A percentile compares a stretch with the other conserved stretches of the same genome.
Conservation (phyloP, 768 basidiomycete species). For the Boletus huronensis region DNA sequence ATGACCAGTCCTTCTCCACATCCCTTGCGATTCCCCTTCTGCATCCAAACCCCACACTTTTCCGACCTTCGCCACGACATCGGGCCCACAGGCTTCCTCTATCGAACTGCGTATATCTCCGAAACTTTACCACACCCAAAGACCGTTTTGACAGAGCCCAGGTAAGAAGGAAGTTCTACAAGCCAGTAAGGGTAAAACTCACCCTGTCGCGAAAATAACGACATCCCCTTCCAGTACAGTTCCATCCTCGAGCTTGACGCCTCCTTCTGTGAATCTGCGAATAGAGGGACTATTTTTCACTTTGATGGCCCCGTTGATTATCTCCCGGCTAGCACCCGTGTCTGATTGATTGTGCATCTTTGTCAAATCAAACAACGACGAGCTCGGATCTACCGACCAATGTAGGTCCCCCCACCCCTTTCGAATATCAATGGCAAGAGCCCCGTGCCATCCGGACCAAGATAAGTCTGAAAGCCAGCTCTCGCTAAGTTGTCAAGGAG, state of each 20-base stretch:
- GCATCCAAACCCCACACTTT: slow-evolving; percentile 63
- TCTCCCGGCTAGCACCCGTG: slow-evolving; percentile 41
- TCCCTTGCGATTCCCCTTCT: slow-evolving; percentile 58
- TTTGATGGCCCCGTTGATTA: slow-evolving; percentile 50
- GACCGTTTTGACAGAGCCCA: neutral
- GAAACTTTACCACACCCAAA: slow-evolving; percentile 32
- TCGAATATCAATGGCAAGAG: slow-evolving; percentile 29
- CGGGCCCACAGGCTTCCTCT: slow-evolving; percentile 43
- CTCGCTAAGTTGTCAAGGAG: slow-evolving; percentile 37
- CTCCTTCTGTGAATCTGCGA: slow-evolving; percentile 25
- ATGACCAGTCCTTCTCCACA: slow-evolving; percentile 32
- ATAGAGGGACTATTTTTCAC: slow-evolving; percentile 39
- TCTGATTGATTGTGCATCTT: slow-evolving; percentile 15
- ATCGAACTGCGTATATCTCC: slow-evolving; percentile 42
- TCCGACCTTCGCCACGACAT: slow-evolving; percentile 43
- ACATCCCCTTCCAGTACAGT: slow-evolving; percentile 27
- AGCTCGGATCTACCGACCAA: slow-evolving; percentile 28
- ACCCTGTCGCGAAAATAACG: slow-evolving; percentile 35
- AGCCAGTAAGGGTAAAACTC: neutral
- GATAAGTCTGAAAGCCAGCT: slow-evolving; percentile 37
- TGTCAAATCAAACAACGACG: neutral
- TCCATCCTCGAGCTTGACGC: slow-evolving; percentile 30
- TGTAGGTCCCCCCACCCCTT: slow-evolving; percentile 37
- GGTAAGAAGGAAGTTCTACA: neutral
- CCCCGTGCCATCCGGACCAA: slow-evolving; percentile 39